These are phyloP conservation scores for Discostella stelligeroides DNA, from an alignment of 108 stramenopile genomes.

Conservation along the genomic window DNA sequence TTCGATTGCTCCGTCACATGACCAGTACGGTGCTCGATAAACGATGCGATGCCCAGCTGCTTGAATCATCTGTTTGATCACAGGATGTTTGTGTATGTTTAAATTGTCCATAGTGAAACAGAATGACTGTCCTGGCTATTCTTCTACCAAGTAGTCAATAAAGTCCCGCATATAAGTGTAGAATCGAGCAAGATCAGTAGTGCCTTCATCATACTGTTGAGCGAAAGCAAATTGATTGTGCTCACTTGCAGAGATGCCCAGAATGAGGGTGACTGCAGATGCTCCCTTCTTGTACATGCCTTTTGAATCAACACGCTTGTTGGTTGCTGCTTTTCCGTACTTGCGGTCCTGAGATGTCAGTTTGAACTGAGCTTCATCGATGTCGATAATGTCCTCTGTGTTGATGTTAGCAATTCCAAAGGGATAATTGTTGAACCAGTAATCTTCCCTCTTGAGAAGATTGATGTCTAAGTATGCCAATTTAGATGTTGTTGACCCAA, in stretches of 20 bases:
- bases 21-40: conserved; percentile 35
- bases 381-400: too few relatives aligned
- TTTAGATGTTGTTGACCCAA: too few relatives aligned
- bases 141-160: not conserved
- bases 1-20: too few relatives aligned
- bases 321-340: too few relatives aligned
- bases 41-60: conserved; percentile 24
- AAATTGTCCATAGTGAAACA: conserved; percentile 39
- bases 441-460: too few relatives aligned
- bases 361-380: too few relatives aligned
- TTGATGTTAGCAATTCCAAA: too few relatives aligned
- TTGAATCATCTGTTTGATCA: conserved; percentile 18
- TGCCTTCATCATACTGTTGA: conserved; percentile 6
- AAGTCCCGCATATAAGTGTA: conserved; percentile 19
- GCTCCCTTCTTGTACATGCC: conserved; percentile 24
- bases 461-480: too few relatives aligned
- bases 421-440: too few relatives aligned
- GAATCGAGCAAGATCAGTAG: conserved; percentile 20
- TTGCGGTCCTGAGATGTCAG: too few relatives aligned
- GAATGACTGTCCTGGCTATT: conserved; percentile 3
- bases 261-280: conserved; percentile 15
- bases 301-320: too few relatives aligned
- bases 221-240: not conserved
- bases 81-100: conserved; percentile 30
- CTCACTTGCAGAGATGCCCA: conserved; percentile 23